phyloP scores from a whole-genome alignment of 257 asterid species.

The Eucommia ulmoides region DNA sequence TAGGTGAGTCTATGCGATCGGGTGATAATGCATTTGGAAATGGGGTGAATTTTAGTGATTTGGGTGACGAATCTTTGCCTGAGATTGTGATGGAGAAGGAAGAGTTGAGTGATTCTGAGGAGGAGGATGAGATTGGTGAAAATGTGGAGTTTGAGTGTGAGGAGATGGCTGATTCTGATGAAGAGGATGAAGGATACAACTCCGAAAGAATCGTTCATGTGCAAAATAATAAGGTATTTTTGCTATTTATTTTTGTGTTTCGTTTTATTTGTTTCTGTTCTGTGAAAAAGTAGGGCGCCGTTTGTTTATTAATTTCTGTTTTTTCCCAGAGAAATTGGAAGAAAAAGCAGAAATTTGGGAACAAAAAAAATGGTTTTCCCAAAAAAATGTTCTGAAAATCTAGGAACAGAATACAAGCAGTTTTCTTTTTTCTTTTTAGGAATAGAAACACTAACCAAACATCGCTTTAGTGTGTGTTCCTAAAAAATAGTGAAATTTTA shows the following conservation, averaged over 20 bases:
- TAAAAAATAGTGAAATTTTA: too few species aligned
- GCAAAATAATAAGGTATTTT: constrained; percentile 51
- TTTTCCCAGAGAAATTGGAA: too few species aligned
- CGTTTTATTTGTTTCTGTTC: too few species aligned
- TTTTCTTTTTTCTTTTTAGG: too few species aligned
- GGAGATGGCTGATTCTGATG: constrained; percentile 97
- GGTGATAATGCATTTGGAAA: constrained; percentile 25
- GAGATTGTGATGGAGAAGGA: constrained; percentile 95
- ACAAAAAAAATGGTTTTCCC: too few species aligned
- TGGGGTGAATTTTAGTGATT: constrained; percentile 20
- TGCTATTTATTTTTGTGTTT: constrained; percentile 7
- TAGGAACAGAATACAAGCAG: too few species aligned
- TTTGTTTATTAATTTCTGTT: too few species aligned
- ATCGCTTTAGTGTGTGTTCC: too few species aligned
- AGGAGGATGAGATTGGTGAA: constrained; percentile 83
- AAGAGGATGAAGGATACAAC: constrained; percentile 58
- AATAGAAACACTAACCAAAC: too few species aligned
- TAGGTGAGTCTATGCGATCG: constrained; percentile 18
- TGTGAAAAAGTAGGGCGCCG: too few species aligned
- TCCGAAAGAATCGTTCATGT: constrained; percentile 30
- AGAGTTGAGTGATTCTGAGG: constrained; percentile 95
- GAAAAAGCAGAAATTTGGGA: too few species aligned
- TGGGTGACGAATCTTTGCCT: constrained; percentile 40
- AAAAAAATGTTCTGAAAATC: too few species aligned
- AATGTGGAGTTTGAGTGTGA: constrained; percentile 94